phyloP scores from a whole-genome alignment of 306 rosid species.

The Dryas octopetala region DNA sequence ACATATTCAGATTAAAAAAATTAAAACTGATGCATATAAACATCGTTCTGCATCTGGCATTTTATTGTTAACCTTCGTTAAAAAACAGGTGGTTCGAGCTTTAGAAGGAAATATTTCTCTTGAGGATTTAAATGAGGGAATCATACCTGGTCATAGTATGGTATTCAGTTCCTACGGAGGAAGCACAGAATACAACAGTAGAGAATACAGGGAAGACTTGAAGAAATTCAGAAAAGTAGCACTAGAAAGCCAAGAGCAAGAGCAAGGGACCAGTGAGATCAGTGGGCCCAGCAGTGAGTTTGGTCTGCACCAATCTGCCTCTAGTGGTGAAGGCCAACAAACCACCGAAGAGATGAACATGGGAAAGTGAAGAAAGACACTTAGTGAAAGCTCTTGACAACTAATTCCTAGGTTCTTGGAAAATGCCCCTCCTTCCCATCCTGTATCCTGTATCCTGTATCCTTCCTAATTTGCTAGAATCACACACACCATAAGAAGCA shows the following conservation, averaged over 20 bases:
- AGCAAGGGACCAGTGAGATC: conserved; percentile 23
- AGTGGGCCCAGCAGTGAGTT: conserved; percentile 29
- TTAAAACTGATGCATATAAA: not conserved
- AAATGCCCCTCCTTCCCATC: not conserved
- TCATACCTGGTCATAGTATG: conserved; percentile 35
- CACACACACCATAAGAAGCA: not conserved
- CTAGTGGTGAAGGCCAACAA: conserved; percentile 40
- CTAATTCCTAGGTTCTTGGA: conserved; percentile 19
- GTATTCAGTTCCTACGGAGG: conserved; percentile 25
- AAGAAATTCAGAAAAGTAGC: conserved; percentile 31
- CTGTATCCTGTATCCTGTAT: not conserved
- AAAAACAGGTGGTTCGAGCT: conserved; percentile 42
- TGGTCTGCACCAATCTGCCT: conserved; percentile 16
- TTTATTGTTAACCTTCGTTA: not conserved
- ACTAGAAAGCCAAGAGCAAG: conserved; percentile 36
- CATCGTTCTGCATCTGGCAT: not conserved
- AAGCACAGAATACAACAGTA: conserved; percentile 31
- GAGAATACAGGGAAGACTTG: conserved; percentile 52
- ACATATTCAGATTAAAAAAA: not conserved
- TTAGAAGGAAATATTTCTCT: conserved; percentile 40
- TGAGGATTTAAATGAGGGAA: conserved; percentile 33
- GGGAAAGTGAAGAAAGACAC: conserved; percentile 24
- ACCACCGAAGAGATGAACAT: conserved; percentile 34
- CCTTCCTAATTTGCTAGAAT: not conserved
- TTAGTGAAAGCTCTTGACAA: conserved; percentile 21